A percentile compares a stretch with the other conserved stretches of the same genome.
phyloP scores from a whole-genome alignment of 2,329 filamentous ascomycete species.

The Ceratocystis huliohia region DNA sequence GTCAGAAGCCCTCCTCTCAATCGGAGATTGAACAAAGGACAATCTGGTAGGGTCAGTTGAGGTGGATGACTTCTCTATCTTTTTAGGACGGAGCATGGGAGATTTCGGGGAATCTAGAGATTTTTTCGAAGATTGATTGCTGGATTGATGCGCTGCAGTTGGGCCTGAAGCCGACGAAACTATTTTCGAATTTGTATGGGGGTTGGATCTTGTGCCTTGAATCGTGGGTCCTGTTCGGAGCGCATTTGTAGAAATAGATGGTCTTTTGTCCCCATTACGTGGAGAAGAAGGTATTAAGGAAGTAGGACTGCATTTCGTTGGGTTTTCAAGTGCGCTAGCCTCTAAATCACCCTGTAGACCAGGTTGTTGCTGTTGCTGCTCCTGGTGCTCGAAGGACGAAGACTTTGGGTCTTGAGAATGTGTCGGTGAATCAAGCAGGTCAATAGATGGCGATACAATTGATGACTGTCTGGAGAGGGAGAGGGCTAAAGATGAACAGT shows the following conservation, averaged over 20 bases:
- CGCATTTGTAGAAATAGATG: background rate
- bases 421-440: background rate
- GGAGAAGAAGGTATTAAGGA: background rate
- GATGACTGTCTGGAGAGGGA: background rate
- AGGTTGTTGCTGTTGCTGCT: background rate
- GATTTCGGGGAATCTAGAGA: too few relatives aligned
- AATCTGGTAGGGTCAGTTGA: too few relatives aligned
- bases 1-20: too few relatives aligned
- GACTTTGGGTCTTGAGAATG: background rate
- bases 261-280: background rate
- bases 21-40: too few relatives aligned
- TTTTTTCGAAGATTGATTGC: background rate
- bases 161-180: background rate
- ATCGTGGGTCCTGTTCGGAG: background rate
- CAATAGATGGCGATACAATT: background rate
- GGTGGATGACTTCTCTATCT: too few relatives aligned
- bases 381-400: background rate
- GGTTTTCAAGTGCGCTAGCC: background rate
- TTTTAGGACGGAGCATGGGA: too few relatives aligned
- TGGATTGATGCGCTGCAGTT: background rate
- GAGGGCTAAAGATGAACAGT: background rate
- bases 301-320: background rate
- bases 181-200: background rate
- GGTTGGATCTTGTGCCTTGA: background rate
- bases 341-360: background rate